Conservation (phyloP, 805 yeast genomes). For the Cyberlindnera xylosilytica region DNA sequence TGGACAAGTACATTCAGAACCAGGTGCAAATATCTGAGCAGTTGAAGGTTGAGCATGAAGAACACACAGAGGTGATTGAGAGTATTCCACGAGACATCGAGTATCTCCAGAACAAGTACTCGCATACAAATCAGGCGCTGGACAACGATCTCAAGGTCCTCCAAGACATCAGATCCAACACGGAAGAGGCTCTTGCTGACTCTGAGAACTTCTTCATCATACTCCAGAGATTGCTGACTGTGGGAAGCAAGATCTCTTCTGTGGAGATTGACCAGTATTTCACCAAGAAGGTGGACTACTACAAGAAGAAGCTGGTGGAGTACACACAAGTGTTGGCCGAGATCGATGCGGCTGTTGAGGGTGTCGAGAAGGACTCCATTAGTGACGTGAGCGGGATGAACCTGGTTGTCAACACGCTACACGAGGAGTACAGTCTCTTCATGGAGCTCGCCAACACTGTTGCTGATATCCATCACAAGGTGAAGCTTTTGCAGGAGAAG, state of each 20-base stretch:
- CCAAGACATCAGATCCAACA: slow-evolving; percentile 40
- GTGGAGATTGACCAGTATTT: slow-evolving; percentile 56
- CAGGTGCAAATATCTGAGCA: slow-evolving; percentile 73
- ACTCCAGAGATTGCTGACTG: slow-evolving; percentile 46
- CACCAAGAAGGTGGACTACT: slow-evolving; percentile 37
- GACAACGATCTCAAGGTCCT: slow-evolving; percentile 46
- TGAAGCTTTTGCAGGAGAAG: slow-evolving; percentile 30
- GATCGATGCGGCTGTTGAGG: slow-evolving; percentile 62
- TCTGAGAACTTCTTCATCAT: slow-evolving; percentile 52
- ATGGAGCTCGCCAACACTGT: slow-evolving; percentile 73
- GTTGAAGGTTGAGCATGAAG: slow-evolving; percentile 55
- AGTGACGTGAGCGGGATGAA: slow-evolving; percentile 42
- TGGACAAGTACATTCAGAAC: slow-evolving; percentile 68
- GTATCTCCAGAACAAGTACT: slow-evolving; percentile 57
- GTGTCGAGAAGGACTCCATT: slow-evolving; percentile 50
- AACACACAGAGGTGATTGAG: slow-evolving; percentile 60
- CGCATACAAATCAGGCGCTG: slow-evolving; percentile 63
- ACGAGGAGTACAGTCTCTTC: slow-evolving; percentile 65
- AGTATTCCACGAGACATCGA: slow-evolving; percentile 73
- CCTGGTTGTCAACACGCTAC: slow-evolving; percentile 56
- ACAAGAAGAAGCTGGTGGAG: slow-evolving; percentile 44
- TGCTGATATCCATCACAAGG: slow-evolving; percentile 65
- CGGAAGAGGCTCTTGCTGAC: slow-evolving; percentile 39
- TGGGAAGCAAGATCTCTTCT: slow-evolving; percentile 56
- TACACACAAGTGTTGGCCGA: slow-evolving; percentile 44